phyloP scores from a whole-genome alignment of 495 filamentous ascomycete species.

The Penicillium goetzii region DNA sequence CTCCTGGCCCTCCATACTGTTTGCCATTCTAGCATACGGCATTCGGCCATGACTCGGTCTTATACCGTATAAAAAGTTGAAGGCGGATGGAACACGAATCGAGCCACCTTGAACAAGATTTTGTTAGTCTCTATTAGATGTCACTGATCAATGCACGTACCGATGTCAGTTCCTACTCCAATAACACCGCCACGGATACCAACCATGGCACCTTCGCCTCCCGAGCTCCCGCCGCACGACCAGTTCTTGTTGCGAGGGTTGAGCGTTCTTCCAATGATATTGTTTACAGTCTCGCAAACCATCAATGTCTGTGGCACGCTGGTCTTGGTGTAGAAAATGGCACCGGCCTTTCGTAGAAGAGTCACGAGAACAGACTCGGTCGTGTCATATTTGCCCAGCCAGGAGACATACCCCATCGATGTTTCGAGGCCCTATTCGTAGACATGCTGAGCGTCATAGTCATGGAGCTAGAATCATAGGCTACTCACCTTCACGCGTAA shows the following conservation, averaged over 20 bases:
- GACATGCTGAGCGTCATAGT: not conserved
- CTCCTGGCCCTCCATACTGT: constrained; percentile 38
- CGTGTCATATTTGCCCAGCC: constrained; percentile 16
- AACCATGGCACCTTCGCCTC: constrained; percentile 46
- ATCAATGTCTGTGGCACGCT: constrained; percentile 46
- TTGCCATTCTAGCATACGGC: constrained; percentile 40
- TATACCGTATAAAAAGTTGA: constrained; percentile 51
- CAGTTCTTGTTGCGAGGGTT: constrained; percentile 43
- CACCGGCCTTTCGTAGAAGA: constrained; percentile 30
- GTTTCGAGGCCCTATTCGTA: constrained; percentile 31
- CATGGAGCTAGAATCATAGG: not conserved
- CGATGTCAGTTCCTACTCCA: constrained; percentile 48
- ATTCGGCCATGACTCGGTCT: constrained; percentile 47
- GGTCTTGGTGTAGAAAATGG: constrained; percentile 48
- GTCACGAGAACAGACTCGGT: constrained; percentile 19
- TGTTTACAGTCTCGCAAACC: constrained; percentile 44
- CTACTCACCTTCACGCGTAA: constrained; percentile 53
- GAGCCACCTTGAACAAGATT: constrained; percentile 40
- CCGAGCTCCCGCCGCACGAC: constrained; percentile 47
- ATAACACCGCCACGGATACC: constrained; percentile 40
- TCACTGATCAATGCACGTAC: not conserved
- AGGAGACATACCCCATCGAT: constrained; percentile 22
- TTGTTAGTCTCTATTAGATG: not conserved
- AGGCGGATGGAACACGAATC: constrained; percentile 53
- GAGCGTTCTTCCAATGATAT: constrained; percentile 43